These are phyloP conservation scores for Pestalotiopsis fici DNA, from an alignment of 2,329 filamentous ascomycete genomes.

Conservation along the genomic window DNA sequence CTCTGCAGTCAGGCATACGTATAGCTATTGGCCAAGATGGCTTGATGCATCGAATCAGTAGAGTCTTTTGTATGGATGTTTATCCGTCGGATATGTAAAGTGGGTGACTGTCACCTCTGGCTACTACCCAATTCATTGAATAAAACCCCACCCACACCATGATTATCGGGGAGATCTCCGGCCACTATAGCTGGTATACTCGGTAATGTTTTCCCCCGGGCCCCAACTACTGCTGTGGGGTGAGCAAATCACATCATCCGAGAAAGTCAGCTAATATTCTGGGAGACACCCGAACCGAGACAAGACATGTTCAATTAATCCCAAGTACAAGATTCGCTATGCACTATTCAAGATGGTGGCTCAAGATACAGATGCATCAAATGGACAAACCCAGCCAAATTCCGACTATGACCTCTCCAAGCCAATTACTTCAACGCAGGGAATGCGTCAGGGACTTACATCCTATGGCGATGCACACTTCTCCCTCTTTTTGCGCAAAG, in stretches of 20 bases:
- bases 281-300: not conserved
- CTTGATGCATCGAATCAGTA: too few species aligned
- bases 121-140: not conserved
- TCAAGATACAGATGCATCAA: too few species aligned
- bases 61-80: too few species aligned
- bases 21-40: too few species aligned
- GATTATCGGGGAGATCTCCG: not conserved
- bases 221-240: not conserved
- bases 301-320: not conserved
- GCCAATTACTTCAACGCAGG: conserved; percentile 48
- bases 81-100: not conserved
- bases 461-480: conserved; percentile 76
- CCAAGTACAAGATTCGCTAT: not conserved
- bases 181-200: not conserved
- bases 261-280: not conserved
- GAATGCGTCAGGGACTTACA: conserved; percentile 65
- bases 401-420: conserved; percentile 62
- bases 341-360: not conserved
- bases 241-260: not conserved
- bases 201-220: not conserved
- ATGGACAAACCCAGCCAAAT: not conserved
- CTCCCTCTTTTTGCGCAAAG: conserved; percentile 73
- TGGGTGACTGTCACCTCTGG: not conserved
- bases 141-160: not conserved
- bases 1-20: too few species aligned